Base-by-base conservation (phyloP, 345 rosid genomes). In the Turnera subulata region DNA sequence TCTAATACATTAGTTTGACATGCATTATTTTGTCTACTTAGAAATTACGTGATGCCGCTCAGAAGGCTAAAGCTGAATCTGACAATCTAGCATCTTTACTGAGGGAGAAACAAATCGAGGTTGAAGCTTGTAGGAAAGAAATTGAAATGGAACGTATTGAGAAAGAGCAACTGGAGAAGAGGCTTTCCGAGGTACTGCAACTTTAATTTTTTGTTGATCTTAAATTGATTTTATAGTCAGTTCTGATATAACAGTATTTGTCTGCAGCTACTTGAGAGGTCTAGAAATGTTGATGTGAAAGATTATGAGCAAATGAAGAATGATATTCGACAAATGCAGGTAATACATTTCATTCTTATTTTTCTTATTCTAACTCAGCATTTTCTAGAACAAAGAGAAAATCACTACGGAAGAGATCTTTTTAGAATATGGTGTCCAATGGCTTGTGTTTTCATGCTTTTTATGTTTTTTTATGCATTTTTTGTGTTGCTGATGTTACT, bases 11-110 rank as follows among this genome's bases (percentile, higher is more conserved):
- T 17, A 6, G 24, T 39, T 50, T 46, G 10, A 0, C 33, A 50
- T 38, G 29, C 53, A 21, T n/a, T 49, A 19, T 29, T 1, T 56
- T 55, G n/a, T 6, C 38, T 49, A 45, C 15, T 55, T 75, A 93
- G 99, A 89, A 56, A 84, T 68, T 82, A 73, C 95, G 84, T 33
- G 95, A 87, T 54, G 79, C 71, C 39, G 81, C 85, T 50, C 88
- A 84, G 26, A 84, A 81, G 73, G 76, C 76, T 72, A 73, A 62
- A 73, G 64, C 60, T 58, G 82, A 84, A 53, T 66, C 59, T 63
- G 96, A 84, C 55, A 68, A 66, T 55, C 64, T 79, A 14, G 82
- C 77, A 57, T 69, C 72, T 61, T 65, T 66, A 24, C 44, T 87
- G 69, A 81, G 70, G 79, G 86, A 80, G 68, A 82, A 64, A 70